Base-by-base conservation (phyloP, 176 grass and related monocot species). In the Oryza brachyantha region DNA sequence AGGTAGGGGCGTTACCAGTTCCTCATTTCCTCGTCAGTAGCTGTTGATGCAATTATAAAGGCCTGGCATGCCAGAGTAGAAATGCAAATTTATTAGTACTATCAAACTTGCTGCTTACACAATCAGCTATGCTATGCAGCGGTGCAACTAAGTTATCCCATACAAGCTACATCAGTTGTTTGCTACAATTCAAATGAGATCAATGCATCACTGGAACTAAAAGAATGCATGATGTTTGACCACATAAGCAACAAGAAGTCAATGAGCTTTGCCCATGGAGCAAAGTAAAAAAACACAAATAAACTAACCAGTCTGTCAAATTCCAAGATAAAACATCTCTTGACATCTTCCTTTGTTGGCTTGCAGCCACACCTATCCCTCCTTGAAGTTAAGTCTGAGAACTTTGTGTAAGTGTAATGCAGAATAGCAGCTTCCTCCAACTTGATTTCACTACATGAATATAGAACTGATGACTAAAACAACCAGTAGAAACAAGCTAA, bases 31-130 rank as follows among this genome's bases (percentile, higher is more conserved):
- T 99, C 92, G 14, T 95, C 90, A 0, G 92, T 99, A 11, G 86
- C 92, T 76, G 96, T 99, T 72, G 96, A 99, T 58, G 96, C 96
- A 79, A 99, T 92, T 84, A 99, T 91, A 66, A 99, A 99, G 67
- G 96, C 96, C 96, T 99, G 79, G 0, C 19, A 86, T 72, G 24
- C 19, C 59, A 85, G 13, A 69, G 57, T 42, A 63, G 11, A 65
- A 74, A 36, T 19, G 21, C 26, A 54, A 58, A 77, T 48, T 45
- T 52, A 76, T 80, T 57, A 85, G 27, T 43, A 24, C 21, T 40
- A 29, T 42, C 17, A 76, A 13, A 26, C 21, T 65, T 65, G 65
- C 62, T 66, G 42, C 10, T 19, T 71, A 35, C 65, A 29, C 40
- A 54, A 5, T 52, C 24, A 78, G 65, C n/a, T 72, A 79, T n/a